Evolutionary conservation across 2,329 filamentous ascomycete genomes (phyloP), one percentile per base, ranked within the genome.

Genomic region (Rugonectria rugulosa): DNA sequence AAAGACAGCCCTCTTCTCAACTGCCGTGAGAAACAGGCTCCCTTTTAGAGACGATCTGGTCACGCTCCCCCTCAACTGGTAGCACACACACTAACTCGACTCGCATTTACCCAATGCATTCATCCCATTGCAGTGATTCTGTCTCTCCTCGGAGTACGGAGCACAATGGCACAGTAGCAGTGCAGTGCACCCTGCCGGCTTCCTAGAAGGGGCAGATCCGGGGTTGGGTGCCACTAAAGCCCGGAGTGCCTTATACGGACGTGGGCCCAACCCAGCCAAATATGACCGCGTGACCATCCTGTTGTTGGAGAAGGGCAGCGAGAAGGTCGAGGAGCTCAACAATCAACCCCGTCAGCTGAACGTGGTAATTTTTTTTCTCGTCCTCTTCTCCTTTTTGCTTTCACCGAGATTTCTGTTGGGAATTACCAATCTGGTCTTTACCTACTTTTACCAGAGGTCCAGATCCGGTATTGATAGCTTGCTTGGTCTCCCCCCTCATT

Each of bases 161-260:
- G 15, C 19, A 15, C 20, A 32, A 45, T 45, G 50, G 27, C 21
- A 42, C 46, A n/a, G n/a, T n/a, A n/a, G n/a, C 27, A n/a, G 29
- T 40, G 8, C 32, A 17, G 29, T 32, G 11, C 29, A 32, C 31
- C 20, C 17, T 55, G 52, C 45, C 52, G 52, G 52, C 45, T 55
- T 55, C 45, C 52, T 55, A 45, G 52, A 55, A 55, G 45, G 40
- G 52, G 52, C 52, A 55, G 45, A 55, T 50, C 52, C 52, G 52
- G 52, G 40, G 32, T 37, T 43, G 45, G 32, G 17, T 15, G 52
- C 38, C 40, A 49, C 52, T 55, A 55, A 50, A 21, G 52, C 32
- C 45, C 52, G 52, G 52, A 55, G 45, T 55, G 37, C 52, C 52
- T 45, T 44, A 55, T 49, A 48, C 36, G 52, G 52, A 55, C 26